Evolutionary conservation across 176 grass and related monocot species (phyloP), one percentile per base, ranked within the genome.

Genomic region (Zea luxurians): DNA sequence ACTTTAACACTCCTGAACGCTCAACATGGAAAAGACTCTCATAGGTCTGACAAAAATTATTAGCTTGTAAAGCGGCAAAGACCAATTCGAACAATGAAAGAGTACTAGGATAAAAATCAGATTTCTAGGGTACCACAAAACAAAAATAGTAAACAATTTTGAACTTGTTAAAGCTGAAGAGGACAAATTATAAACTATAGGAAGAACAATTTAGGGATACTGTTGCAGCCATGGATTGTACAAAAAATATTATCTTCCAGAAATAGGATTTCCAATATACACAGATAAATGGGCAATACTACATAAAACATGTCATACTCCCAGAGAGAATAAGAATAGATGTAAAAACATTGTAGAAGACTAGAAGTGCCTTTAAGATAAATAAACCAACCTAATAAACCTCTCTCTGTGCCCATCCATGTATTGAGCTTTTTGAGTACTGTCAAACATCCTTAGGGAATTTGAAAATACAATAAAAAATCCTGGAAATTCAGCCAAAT

Each of bases 381-480:
- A 82, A 73, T 67, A 45, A 64, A 80, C 72, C 12, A 61, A 97
- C 91, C 89, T 97, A 49, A 75, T 57, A 35, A 97, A 97, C 50
- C 34, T 85, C 21, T 93, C 94, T 76, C 72, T 87, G 63, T 97
- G 79, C 0, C 89, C 80, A 5, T 93, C 79, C 60, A 93, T 93
- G 68, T 74, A 92, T 54, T 71, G 54, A 64, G 86, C 71, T 80
- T 78, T 87, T 13, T 82, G 74, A 55, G 55, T 73, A 69, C 76
- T 74, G 46, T 90, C 91, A 73, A 93, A 91, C 94, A 97, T 95
- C 41, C 1, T 75, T 12, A 1, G 1, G 6, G 0, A 53, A 70
- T 59, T 10, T 46, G 7, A 21, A 57, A 58, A 4, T 13, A 42
- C 15, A 85, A 54, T 11, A 0, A 43, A 78, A 74, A 55, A 9